Percentiles rank a stretch among this genome's conserved stretches.
Conservation (phyloP, 352 stramenopile genomes). For the Phytophthora citrophthora region DNA sequence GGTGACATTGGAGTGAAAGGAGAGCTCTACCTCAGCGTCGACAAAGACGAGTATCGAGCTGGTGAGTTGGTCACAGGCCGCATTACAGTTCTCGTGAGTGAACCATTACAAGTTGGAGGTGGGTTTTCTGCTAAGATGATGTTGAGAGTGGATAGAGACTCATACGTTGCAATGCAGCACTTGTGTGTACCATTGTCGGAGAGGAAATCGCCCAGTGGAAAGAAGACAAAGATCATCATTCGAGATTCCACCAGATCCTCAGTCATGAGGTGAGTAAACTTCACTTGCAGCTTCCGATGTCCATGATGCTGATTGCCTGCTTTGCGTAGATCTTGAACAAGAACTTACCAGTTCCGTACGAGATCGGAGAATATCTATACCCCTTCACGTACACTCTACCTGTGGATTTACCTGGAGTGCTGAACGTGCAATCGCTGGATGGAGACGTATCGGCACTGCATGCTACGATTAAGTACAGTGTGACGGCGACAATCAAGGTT, state of each 20-base stretch:
- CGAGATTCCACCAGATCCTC: conserved; percentile 71
- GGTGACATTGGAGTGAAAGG: conserved; percentile 72
- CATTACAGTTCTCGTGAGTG: conserved; percentile 63
- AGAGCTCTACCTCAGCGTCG: conserved; percentile 63
- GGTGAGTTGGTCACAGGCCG: conserved; percentile 60
- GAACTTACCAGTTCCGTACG: conserved; percentile 55
- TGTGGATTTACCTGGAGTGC: conserved; percentile 53
- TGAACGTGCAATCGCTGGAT: conserved; percentile 64
- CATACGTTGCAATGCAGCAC: conserved; percentile 28
- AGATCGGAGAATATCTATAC: conserved; percentile 73
- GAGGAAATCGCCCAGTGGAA: conserved; percentile 79
- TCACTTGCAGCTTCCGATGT: too few relatives aligned
- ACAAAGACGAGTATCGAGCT: conserved; percentile 63
- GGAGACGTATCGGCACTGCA: conserved; percentile 59
- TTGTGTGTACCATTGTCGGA: conserved; percentile 62
- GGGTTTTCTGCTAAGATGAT: conserved; percentile 11
- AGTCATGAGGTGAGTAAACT: conserved; percentile 49
- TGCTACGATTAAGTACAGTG: conserved; percentile 78
- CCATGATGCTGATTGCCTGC: conserved; percentile 1
- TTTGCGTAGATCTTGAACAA: conserved; percentile 50
- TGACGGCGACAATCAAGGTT: conserved; percentile 73
- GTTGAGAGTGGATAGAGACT: too few relatives aligned
- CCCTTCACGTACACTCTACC: conserved; percentile 71
- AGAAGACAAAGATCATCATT: conserved; percentile 65
- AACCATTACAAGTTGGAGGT: conserved; percentile 65